phyloP scores from a whole-genome alignment of 2,329 filamentous ascomycete species.

The Paecilomyces niveus region DNA sequence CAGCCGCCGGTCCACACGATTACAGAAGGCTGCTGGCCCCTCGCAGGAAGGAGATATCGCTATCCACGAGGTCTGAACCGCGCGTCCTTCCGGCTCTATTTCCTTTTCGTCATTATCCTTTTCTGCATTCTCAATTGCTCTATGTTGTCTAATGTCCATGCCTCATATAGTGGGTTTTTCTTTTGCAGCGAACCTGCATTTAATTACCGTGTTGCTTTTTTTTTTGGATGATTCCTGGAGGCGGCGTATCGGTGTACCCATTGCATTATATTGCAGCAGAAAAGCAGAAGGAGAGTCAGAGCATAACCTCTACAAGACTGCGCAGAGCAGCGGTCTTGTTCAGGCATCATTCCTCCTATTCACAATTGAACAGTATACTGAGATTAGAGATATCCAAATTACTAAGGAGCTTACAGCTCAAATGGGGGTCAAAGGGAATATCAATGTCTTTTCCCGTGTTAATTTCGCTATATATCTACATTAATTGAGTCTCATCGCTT shows the following conservation, averaged over 20 bases:
- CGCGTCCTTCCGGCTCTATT: no score
- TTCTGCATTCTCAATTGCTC: neutral
- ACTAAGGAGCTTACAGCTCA: no score
- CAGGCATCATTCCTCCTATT: neutral
- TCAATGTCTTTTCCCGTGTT: no score
- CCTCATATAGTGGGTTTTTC: neutral
- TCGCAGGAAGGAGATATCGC: constrained; percentile 13
- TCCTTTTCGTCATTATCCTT: neutral
- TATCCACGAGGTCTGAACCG: constrained; percentile 16
- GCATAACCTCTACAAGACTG: neutral
- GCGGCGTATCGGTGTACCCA: neutral
- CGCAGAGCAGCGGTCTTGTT: neutral
- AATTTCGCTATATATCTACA: no score
- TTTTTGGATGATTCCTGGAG: neutral
- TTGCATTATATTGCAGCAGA: neutral
- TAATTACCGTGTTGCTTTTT: neutral
- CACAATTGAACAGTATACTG: neutral
- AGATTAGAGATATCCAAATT: neutral
- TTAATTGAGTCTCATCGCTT: no score
- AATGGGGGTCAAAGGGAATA: no score
- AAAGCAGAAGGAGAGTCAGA: neutral
- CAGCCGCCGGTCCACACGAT: constrained; percentile 6
- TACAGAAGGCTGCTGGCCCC: constrained; percentile 14
- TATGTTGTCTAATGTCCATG: neutral
- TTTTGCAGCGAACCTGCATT: neutral